Percentiles rank a stretch among this genome's conserved stretches.
Evolutionary conservation across 1,284 basidiomycete genomes (phyloP).

Genomic region (Abortiporus biennis): DNA sequence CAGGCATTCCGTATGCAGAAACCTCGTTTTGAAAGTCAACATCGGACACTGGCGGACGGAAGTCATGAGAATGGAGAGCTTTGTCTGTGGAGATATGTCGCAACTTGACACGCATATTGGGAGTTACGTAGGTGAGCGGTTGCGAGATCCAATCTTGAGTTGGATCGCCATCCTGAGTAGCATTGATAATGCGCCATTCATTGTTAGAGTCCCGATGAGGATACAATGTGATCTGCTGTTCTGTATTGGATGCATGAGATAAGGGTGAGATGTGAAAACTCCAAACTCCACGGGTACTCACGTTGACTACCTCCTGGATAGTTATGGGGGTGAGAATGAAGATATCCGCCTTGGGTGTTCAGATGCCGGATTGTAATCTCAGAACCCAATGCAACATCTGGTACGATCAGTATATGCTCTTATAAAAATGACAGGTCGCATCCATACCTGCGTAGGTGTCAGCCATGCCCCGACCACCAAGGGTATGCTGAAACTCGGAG

Average conservation of each 20-base stretch:
- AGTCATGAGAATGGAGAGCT: constrained; percentile 90
- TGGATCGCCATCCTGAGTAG: constrained; percentile 42
- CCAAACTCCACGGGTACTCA: constrained; percentile 31
- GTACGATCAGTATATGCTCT: constrained; percentile 5
- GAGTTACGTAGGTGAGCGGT: constrained; percentile 60
- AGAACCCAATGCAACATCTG: constrained; percentile 87
- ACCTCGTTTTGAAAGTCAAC: constrained; percentile 99
- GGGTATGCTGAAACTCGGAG: constrained; percentile 95
- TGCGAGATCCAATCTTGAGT: constrained; percentile 51
- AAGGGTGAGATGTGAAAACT: neutral
- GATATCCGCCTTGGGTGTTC: constrained; percentile 96
- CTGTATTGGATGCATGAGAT: constrained; percentile 30
- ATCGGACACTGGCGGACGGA: constrained; percentile 93
- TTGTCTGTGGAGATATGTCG: constrained; percentile 81
- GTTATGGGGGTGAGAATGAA: constrained; percentile 90
- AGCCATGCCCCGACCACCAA: constrained; percentile 86
- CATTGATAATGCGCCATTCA: constrained; percentile 79
- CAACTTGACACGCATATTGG: constrained; percentile 76
- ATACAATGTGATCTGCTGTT: constrained; percentile 98
- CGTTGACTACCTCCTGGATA: constrained; percentile 87
- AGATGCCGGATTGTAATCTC: constrained; percentile 82
- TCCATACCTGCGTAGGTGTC: constrained; percentile 84
- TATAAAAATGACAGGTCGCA: neutral
- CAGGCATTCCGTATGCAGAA: constrained; percentile 87
- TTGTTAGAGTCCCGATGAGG: constrained; percentile 95